Evolutionary conservation across 306 rosid species (phyloP).

Genomic region (Cucurbita argyrosperma): DNA sequence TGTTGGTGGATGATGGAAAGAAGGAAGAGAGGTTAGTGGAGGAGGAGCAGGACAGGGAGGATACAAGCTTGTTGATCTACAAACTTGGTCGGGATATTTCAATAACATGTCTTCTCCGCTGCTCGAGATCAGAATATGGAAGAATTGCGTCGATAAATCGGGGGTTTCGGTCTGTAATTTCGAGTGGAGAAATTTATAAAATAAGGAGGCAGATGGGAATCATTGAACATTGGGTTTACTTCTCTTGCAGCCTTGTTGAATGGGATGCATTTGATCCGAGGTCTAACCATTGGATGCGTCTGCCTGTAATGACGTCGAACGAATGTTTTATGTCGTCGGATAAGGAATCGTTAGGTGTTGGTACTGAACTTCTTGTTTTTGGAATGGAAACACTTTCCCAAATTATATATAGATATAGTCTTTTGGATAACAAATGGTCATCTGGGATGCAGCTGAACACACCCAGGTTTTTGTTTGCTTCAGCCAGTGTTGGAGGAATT

Average conservation of each 20-base stretch:
- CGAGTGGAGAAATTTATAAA: slow-evolving; percentile 40
- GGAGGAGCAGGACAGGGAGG: slow-evolving; percentile 14
- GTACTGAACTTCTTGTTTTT: slow-evolving; percentile 68
- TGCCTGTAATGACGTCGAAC: slow-evolving; percentile 42
- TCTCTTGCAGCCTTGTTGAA: slow-evolving; percentile 42
- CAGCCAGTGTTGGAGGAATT: slow-evolving; percentile 50
- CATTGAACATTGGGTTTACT: slow-evolving; percentile 66
- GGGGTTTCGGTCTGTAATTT: slow-evolving; percentile 38
- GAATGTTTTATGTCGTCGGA: slow-evolving; percentile 49
- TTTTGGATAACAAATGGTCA: slow-evolving; percentile 56
- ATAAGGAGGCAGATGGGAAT: slow-evolving; percentile 38
- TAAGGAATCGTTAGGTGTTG: slow-evolving; percentile 79
- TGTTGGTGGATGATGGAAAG: slow-evolving; percentile 10
- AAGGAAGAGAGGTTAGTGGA: slow-evolving; percentile 11
- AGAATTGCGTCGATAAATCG: slow-evolving; percentile 36
- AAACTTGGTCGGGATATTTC: slow-evolving; percentile 49
- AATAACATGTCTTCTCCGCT: slow-evolving; percentile 29
- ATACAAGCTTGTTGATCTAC: slow-evolving; percentile 23
- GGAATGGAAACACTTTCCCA: slow-evolving; percentile 40
- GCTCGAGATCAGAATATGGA: slow-evolving; percentile 64
- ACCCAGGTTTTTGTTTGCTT: slow-evolving; percentile 63
- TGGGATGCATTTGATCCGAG: slow-evolving; percentile 75
- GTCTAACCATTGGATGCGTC: slow-evolving; percentile 29
- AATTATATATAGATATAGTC: slow-evolving; percentile 40
- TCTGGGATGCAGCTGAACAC: slow-evolving; percentile 32